Base-by-base conservation (phyloP, 257 asterid species). In the Verbascum thapsus region DNA sequence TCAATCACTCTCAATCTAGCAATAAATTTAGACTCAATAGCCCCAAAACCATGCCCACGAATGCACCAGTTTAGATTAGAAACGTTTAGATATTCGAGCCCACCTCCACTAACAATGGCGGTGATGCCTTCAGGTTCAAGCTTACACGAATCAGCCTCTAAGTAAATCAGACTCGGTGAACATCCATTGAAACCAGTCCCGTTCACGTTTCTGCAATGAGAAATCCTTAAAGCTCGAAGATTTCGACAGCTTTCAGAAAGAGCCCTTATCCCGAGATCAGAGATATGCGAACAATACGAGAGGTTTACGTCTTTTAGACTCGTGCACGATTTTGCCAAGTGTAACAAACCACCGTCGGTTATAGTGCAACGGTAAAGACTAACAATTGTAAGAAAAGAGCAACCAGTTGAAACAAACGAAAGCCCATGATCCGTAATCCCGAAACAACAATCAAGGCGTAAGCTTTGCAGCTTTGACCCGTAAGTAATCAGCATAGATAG, bases 351-450 rank as follows among this genome's bases (percentile, higher is more conserved):
- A 41, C 40, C 0, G 72, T 89, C 87, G 1, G 88, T 89, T 48
- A 89, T 57, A 61, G 74, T 79, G 73, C 94, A 86, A 52, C 91
- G 72, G 70, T 83, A 81, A 57, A 89, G 94, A 71, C 96, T 84
- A 38, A 89, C 38, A 55, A 70, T 64, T 22, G 74, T 75, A 43
- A 89, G 55, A 49, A 39, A 72, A 61, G 86, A 76, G 75, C 97
- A 89, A 32, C 82, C 88, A 16, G 53, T 63, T 7, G 90, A 86
- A 62, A 80, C 53, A 4, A 52, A 71, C 58, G 80, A 66, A 55
- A 89, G 68, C 16, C 95, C 95, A 2, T 12, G 26, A 58, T 85
- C 85, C 1, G 82, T 71, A 53, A 85, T 74, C 23, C 61, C 73
- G 17, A 81, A 83, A 74, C 96, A 88, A 42, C 90, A 81, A 70